Base-by-base conservation (phyloP, 2,329 filamentous ascomycete species). In the Plenodomus lindquistii region DNA sequence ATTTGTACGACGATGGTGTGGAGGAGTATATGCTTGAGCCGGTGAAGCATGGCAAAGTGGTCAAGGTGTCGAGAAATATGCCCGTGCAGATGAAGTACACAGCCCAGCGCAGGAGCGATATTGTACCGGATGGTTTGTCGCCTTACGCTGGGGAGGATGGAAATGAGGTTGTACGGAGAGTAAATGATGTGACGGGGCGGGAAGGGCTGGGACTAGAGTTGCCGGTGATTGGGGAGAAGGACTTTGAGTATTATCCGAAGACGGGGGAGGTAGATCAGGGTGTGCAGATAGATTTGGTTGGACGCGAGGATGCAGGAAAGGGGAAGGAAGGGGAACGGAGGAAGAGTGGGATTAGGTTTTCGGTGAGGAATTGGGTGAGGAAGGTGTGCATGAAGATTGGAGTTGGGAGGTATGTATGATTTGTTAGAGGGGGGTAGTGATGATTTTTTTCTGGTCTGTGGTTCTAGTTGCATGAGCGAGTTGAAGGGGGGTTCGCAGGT, bases 231-330 rank as follows among this genome's bases (percentile, higher is more conserved):
- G 13, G n/a, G 1, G 43, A 49, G 6, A 4, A 11, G 0, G 46
- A 49, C 5, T 55, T 40, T n/a, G 7, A 22, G 11, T 55, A 50
- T 17, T 45, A 52, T n/a, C 52, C 52, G 27, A 31, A 15, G 27
- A 4, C 27, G 10, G 22, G 10, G 27, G 11, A 13, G 11, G 27
- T 13, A 13, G 4, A 7, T 31, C 27, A 15, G 27, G 27, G 11
- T 7, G 4, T 15, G 27, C 6, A 31, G 27, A 15, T 13, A 15
- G 11, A 31, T 31, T 31, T 15, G 27, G 27, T 11, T 4, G 15
- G 27, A 24, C 22, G 22, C 22, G 22, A 24, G 5, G 11, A 24
- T 11, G 22, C 11, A 11, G 21, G 16, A 16, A 27, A 16, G 13
- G 38, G 18, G 7, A 2, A 21, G 22, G 16, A 40, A 19, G 7